Evolutionary conservation across 805 yeast genomes (phyloP).

Genomic region (Saturnispora bothae): DNA sequence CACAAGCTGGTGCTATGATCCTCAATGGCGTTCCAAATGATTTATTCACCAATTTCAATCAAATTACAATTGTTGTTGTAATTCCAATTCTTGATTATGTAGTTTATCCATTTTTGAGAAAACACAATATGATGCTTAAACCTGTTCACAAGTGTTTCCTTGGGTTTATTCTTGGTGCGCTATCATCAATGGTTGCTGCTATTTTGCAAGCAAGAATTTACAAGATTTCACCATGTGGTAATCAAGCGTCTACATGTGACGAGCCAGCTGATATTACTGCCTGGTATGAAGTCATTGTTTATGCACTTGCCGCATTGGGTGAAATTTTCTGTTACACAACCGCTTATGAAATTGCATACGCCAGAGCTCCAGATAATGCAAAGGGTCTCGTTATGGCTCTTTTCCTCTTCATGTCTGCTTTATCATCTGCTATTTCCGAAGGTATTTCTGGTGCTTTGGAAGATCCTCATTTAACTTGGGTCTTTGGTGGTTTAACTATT

Average conservation of each 20-base stretch:
- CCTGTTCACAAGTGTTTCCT: conserved; percentile 36
- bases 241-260: conserved; percentile 31
- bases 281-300: conserved; percentile 25
- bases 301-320: conserved; percentile 36
- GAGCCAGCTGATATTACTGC: conserved; percentile 26
- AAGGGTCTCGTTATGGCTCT: conserved; percentile 43
- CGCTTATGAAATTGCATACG: conserved; percentile 43
- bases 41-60: conserved; percentile 44
- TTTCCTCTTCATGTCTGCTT: conserved; percentile 30
- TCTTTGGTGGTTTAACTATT: conserved; percentile 31
- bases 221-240: conserved; percentile 43
- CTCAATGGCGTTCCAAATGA: conserved; percentile 47
- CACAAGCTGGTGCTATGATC: conserved; percentile 46
- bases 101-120: conserved; percentile 39
- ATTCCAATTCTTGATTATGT: conserved; percentile 40
- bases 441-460: conserved; percentile 31
- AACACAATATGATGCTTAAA: conserved; percentile 31
- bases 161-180: conserved; percentile 39
- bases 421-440: conserved; percentile 38
- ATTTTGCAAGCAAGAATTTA: conserved; percentile 39
- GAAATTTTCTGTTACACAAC: conserved; percentile 44
- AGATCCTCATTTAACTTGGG: conserved; percentile 35
- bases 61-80: conserved; percentile 40
- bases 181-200: conserved; percentile 41
- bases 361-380: conserved; percentile 43